Evolutionary conservation across 495 filamentous ascomycete genomes (phyloP).

Genomic region (Letharia lupina): DNA sequence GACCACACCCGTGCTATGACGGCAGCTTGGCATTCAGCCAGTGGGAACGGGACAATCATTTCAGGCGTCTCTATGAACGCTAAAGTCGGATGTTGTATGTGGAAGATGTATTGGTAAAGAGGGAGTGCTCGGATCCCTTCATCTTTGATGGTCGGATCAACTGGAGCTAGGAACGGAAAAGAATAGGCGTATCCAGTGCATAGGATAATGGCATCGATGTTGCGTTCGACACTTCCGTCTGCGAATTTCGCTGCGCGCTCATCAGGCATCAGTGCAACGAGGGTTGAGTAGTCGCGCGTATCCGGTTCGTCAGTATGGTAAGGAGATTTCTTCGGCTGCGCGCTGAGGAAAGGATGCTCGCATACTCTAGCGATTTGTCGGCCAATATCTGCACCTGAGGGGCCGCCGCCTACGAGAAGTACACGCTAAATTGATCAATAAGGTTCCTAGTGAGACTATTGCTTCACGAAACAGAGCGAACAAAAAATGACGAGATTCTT

Average conservation of each 20-base stretch:
- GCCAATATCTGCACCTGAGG: conserved; percentile 73
- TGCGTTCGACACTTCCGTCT: not conserved
- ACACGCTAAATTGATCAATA: conserved; percentile 59
- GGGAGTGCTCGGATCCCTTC: conserved; percentile 49
- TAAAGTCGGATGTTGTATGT: conserved; percentile 64
- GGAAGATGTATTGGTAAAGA: conserved; percentile 69
- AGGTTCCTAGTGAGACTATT: no score
- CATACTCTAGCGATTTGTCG: conserved; percentile 55
- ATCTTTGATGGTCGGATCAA: not conserved
- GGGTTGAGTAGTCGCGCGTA: conserved; percentile 5
- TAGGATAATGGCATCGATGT: not conserved
- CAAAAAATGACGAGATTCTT: no score
- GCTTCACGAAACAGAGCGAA: no score
- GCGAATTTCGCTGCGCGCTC: conserved; percentile 4
- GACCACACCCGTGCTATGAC: conserved; percentile 69
- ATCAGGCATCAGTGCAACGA: conserved; percentile 5
- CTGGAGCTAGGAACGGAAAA: not conserved
- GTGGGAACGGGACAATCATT: conserved; percentile 72
- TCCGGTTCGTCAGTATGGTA: conserved; percentile 15
- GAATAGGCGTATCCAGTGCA: not conserved
- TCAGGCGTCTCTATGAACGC: conserved; percentile 66
- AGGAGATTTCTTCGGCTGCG: conserved; percentile 36
- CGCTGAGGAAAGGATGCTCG: conserved; percentile 42
- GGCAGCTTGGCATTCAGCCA: conserved; percentile 67
- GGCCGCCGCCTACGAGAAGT: conserved; percentile 65